Evolutionary conservation across 768 basidiomycete genomes (phyloP).

Genomic region (Asterophora parasitica): DNA sequence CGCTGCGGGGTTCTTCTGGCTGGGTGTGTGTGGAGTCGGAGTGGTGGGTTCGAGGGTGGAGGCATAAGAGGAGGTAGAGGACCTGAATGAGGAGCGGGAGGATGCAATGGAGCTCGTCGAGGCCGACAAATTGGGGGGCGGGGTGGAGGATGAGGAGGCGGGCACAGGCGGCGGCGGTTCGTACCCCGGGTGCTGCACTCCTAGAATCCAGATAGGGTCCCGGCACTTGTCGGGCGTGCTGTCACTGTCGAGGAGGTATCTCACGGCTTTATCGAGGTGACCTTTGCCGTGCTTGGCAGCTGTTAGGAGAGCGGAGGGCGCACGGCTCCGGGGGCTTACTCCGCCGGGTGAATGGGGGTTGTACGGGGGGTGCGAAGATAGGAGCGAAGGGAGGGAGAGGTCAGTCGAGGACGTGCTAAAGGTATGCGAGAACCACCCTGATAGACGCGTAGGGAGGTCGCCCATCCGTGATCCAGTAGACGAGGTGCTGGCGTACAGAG

Average conservation of each 20-base stretch:
- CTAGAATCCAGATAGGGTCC: conserved; percentile 88
- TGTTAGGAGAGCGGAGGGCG: conserved; percentile 45
- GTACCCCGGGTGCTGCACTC: conserved; percentile 75
- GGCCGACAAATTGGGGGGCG: neutral
- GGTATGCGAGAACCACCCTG: conserved; percentile 79
- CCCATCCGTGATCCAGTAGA: conserved; percentile 44
- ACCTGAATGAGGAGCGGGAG: conserved; percentile 40
- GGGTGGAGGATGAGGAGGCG: conserved; percentile 12
- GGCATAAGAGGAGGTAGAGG: conserved; percentile 12
- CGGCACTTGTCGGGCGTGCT: conserved; percentile 76
- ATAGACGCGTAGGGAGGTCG: conserved; percentile 71
- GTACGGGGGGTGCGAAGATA: conserved; percentile 36
- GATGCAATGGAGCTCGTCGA: conserved; percentile 17
- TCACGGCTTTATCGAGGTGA: conserved; percentile 77
- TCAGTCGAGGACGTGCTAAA: conserved; percentile 71
- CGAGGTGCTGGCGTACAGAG: conserved; percentile 44
- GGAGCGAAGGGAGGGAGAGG: conserved; percentile 58
- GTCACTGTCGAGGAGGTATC: conserved; percentile 89
- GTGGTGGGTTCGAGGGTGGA: neutral
- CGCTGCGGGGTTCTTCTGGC: conserved; percentile 32
- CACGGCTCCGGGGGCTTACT: conserved; percentile 12
- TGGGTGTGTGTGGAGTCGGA: neutral
- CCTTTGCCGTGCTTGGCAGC: conserved; percentile 73
- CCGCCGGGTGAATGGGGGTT: no score
- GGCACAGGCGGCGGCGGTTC: conserved; percentile 39